Conservation (phyloP, 1,139 yeast genomes). For the Lodderomyces metapsilosis region DNA sequence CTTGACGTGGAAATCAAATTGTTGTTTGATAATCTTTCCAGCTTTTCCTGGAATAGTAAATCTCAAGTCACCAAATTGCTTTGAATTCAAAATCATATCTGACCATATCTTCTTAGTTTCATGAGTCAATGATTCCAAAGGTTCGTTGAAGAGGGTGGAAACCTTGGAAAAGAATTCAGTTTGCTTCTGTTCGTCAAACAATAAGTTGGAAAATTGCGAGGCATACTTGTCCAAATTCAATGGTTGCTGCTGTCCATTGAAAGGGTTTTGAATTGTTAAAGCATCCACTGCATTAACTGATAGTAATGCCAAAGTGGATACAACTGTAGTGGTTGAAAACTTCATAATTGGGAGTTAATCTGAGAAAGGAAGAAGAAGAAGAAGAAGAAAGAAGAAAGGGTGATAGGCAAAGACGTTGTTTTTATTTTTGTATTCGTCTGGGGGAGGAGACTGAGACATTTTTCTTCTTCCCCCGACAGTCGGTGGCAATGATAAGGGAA, state of each 20-base stretch:
- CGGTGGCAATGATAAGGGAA: slow-evolving; percentile 5
- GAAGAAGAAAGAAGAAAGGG: not conserved
- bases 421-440: not conserved
- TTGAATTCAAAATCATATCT: slow-evolving; percentile 52
- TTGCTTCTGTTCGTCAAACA: slow-evolving; percentile 19
- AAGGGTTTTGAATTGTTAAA: slow-evolving; percentile 30
- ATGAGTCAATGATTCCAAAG: slow-evolving; percentile 44
- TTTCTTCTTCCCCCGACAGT: too few relatives aligned
- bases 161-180: slow-evolving; percentile 26
- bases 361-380: slow-evolving; percentile 7
- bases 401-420: not conserved
- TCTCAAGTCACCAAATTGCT: slow-evolving; percentile 30
- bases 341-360: slow-evolving; percentile 22
- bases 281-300: slow-evolving; percentile 26
- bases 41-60: slow-evolving; percentile 50
- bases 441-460: not conserved
- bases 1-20: slow-evolving; percentile 58
- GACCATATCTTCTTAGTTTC: slow-evolving; percentile 57
- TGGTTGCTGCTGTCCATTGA: slow-evolving; percentile 31
- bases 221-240: slow-evolving; percentile 22
- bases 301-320: slow-evolving; percentile 26
- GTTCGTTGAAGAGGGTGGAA: slow-evolving; percentile 38
- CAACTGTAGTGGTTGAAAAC: slow-evolving; percentile 21
- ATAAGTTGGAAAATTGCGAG: slow-evolving; percentile 11
- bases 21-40: slow-evolving; percentile 22